Evolutionary conservation across 2,329 filamentous ascomycete species (phyloP), one percentile per base, ranked within the genome.

Genomic region (Verticillium albo-atrum): DNA sequence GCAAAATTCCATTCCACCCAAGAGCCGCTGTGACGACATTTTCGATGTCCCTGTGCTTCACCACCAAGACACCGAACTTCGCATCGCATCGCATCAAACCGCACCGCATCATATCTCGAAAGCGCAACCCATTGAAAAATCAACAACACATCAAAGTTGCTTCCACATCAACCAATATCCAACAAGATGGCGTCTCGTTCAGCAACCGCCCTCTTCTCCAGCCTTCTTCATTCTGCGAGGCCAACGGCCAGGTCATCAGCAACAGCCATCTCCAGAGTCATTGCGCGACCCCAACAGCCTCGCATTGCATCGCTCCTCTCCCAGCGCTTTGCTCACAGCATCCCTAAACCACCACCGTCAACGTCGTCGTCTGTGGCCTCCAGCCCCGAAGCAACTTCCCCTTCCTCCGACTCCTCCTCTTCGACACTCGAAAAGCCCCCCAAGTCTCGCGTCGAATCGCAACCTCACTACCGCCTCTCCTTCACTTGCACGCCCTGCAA

Each of bases 401-500:
- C n/a, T 65, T 67, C 59, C 60, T 64, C 55, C 64, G 66, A 27
- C 70, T 72, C 64, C 61, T 65, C n/a, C 71, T 71, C 54, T 68
- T 68, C 1, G 64, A 65, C 23, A 66, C 68, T 15, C 51, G 54
- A 3, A 7, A 25, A 3, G 7, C 55, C 55, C 15, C 55, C 55
- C 6, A 47, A 50, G 17, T 56, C 55, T 6, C 58, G 66, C 27
- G 68, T 71, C 65, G 67, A 66, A 65, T 64, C 66, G 4, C 71
- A 86, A 66, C 91, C 91, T 1, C 86, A 90, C 60, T 99, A 98
- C 76, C 83, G 92, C 66, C 82, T 99, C 64, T 90, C 88, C 55
- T 97, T 99, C 73, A 99, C 95, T 66, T 99, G 95, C 82, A 88
- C 90, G 61, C 91, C 91, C 32, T 99, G 95, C 77, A 79, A 82